phyloP scores from a whole-genome alignment of 139 green algal species.

The Astrephomene gubernaculifera region DNA sequence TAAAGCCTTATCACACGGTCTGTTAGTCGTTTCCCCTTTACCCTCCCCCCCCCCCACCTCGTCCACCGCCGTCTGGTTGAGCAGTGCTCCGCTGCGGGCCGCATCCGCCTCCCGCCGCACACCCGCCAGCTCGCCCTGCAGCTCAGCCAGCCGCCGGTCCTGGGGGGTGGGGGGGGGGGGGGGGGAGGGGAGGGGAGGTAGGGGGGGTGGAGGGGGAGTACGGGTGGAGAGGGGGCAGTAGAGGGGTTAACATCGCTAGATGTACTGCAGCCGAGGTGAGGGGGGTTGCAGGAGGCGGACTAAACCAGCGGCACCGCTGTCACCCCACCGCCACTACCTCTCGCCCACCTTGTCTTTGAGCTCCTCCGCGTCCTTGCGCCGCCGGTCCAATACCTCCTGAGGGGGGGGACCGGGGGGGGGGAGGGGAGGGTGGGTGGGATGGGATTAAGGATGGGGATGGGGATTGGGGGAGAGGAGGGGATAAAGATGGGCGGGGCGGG shows the following conservation, averaged over 20 bases:
- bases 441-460: not conserved
- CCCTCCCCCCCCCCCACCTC: constrained; percentile 11
- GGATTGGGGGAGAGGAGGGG: not conserved
- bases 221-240: too few relatives aligned
- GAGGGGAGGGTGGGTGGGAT: not conserved
- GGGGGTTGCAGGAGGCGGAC: not conserved
- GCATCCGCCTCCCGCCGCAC: constrained; percentile 54
- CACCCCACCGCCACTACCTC: too few relatives aligned
- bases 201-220: not conserved
- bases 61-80: constrained; percentile 44
- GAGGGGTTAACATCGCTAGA: not conserved
- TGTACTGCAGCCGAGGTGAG: not conserved
- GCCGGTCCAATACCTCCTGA: not conserved
- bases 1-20: too few relatives aligned
- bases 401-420: not conserved
- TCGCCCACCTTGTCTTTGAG: constrained; percentile 18
- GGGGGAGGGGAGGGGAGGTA: not conserved
- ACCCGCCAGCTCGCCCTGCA: constrained; percentile 41
- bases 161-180: not conserved
- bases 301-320: too few relatives aligned
- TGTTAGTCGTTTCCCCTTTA: not conserved
- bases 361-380: not conserved
- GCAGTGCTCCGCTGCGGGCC: constrained; percentile 20
- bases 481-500: not conserved
- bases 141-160: constrained; percentile 55